phyloP scores from a whole-genome alignment of 2,329 filamentous ascomycete species.

The Pseudogymnoascus sp. region DNA sequence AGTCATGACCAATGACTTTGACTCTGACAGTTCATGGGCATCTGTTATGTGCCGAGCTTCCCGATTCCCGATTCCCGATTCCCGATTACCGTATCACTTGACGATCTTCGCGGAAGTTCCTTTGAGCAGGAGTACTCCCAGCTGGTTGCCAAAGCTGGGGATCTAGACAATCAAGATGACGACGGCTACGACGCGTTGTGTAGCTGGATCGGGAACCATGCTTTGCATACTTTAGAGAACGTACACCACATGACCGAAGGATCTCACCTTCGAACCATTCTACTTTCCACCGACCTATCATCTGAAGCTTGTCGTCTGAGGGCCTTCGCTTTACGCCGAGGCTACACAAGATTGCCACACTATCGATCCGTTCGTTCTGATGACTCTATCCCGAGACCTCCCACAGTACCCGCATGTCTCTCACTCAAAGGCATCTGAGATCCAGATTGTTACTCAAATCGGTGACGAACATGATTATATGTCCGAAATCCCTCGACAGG shows the following conservation, averaged over 20 bases:
- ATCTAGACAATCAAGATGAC: constrained; percentile 14
- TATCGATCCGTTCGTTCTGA: constrained; percentile 16
- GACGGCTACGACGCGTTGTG: constrained; percentile 16
- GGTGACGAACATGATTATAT: constrained; percentile 5
- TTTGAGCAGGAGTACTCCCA: constrained; percentile 15
- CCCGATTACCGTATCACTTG: constrained; percentile 13
- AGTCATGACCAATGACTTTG: constrained; percentile 14
- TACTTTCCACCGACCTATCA: constrained; percentile 16
- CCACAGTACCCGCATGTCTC: constrained; percentile 12
- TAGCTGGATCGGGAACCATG: constrained; percentile 16
- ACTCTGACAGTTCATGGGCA: constrained; percentile 14
- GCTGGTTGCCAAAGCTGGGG: constrained; percentile 13
- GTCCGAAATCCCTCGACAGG: constrained; percentile 15
- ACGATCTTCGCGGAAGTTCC: constrained; percentile 13
- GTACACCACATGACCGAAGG: constrained; percentile 13
- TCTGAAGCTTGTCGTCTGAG: constrained; percentile 15
- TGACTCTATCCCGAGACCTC: constrained; percentile 15
- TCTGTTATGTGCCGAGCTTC: constrained; percentile 14
- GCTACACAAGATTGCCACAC: constrained; percentile 14
- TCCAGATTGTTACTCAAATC: constrained; percentile 10
- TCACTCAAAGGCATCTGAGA: constrained; percentile 12
- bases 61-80: constrained; percentile 14
- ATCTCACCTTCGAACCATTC: constrained; percentile 16
- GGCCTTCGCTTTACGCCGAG: constrained; percentile 13
- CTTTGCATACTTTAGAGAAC: constrained; percentile 16